Evolutionary conservation across 2,329 filamentous ascomycete genomes (phyloP), one percentile per base, ranked within the genome.

Genomic region (Penicillium fuscoglaucum): DNA sequence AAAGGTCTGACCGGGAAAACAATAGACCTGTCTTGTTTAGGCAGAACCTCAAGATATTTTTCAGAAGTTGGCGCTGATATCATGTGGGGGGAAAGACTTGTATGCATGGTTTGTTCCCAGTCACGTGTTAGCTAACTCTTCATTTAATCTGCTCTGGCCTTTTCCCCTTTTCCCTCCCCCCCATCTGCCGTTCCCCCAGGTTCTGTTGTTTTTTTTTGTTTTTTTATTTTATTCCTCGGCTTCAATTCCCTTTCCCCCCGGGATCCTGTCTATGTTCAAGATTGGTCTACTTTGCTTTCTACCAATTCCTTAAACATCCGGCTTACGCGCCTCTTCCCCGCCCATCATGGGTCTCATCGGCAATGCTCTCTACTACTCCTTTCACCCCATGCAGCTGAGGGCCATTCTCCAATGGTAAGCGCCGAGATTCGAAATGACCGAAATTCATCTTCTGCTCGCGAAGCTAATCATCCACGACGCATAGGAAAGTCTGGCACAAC

Each of bases 401-500:
- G 83, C 89, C 47, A 91, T 96, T 63, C 82, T 96, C 62, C 92
- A 96, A 87, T 96, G 92, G 92, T 95, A 82, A 67, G 80, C 70
- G 3, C 15, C 24, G 17, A 13, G n/a, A 10, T 31, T 26, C 19
- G 4, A 13, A 28, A 3, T 29, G 17, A n/a, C 1, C 37, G 9
- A 15, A 26, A 39, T 39, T 46, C 61, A 64, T 29, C 47, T 64
- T 48, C 56, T 49, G 17, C 19, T 58, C 24, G 33, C 35, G 17
- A 40, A 43, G 48, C 62, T 65, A 61, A 66, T 21, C 35, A 45
- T 47, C 28, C 48, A 26, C 29, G 54, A 58, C 29, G 21, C 57
- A 49, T 71, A 96, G 92, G 92, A 96, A 96, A 80, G 80, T 96
- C 68, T 98, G 93, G 92, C 95, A 98, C 80, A 91, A 96, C 64